Percentiles rank a stretch among this genome's conserved stretches.
Evolutionary conservation across 345 rosid species (phyloP).

Genomic region (Rhodamnia argentea): DNA sequence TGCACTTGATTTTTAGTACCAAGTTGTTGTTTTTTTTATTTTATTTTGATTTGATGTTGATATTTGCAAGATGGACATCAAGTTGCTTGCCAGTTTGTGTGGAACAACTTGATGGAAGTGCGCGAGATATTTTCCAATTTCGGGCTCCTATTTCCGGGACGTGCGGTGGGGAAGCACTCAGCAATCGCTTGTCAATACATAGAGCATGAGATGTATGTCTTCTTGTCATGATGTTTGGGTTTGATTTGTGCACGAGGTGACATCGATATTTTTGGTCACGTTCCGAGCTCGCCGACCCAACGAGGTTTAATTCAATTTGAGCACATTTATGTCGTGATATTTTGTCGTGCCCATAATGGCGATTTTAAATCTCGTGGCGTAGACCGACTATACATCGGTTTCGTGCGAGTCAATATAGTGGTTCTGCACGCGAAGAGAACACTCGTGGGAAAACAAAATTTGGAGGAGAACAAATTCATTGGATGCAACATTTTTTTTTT

Average conservation of each 20-base stretch:
- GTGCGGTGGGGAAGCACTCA: not conserved
- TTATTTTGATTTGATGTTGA: not conserved
- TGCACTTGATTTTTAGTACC: not conserved
- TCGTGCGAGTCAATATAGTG: not conserved
- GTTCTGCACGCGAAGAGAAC: accelerated
- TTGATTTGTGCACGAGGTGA: not conserved
- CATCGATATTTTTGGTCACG: not conserved
- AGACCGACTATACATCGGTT: accelerated
- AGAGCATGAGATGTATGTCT: not conserved
- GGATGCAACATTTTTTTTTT: not conserved
- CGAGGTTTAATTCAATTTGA: not conserved
- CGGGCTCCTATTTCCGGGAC: accelerated
- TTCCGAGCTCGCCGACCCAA: not conserved
- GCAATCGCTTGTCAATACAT: not conserved
- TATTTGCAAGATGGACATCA: not conserved
- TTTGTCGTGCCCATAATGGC: not conserved
- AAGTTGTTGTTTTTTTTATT: not conserved
- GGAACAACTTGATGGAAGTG: not conserved
- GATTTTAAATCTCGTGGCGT: not conserved
- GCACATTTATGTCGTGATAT: not conserved
- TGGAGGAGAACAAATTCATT: not conserved
- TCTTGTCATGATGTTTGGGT: not conserved
- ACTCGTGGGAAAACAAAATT: not conserved
- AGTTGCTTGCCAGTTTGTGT: not conserved
- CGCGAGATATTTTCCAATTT: not conserved